Evolutionary conservation across 1,284 basidiomycete genomes (phyloP), one percentile per base, ranked within the genome.

Genomic region (Austroboletus olivaceoglutinosus): DNA sequence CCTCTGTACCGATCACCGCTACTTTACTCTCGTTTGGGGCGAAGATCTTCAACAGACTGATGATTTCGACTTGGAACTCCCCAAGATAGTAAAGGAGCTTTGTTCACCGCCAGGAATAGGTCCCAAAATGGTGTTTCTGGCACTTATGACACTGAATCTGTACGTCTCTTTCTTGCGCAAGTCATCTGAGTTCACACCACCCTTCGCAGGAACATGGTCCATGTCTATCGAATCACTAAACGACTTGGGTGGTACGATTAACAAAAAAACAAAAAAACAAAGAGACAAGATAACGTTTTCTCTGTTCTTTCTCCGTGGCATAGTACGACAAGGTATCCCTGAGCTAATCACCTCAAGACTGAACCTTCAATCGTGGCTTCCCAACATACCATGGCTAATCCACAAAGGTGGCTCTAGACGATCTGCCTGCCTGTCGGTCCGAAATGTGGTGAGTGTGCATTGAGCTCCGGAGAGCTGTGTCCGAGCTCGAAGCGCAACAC

Each of bases 141-240:
- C 86, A 0, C 76, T 98, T 2, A 79, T 82, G 43, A 91, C 85
- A 15, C 96, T 93, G 93, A 79, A 89, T 53, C 63, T 91, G 89
- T 91, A 61, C 51, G 84, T 42, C 33, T 8, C 27, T 23, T 40
- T 22, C 22, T 29, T 19, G 7, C 36, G 11, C 36, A 38, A 38
- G 22, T 13, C 27, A 11, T 29, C 11, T 11, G 11, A 11, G 11
- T 29, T 11, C 27, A n/a, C n/a, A n/a, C n/a, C n/a, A n/a, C n/a
- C n/a, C 12, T 8, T 4, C 16, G 12, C 22, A 91, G 91, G 42
- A 96, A 97, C 60, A 77, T 82, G n/a, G 96, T 93, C 0, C 94
- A 99, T 63, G 96, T 99, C 1, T 94, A 98, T 61, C 77, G 96
- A 1, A 95, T 98, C 50, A 93, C 93, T 13, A 96, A 98, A 61